These are phyloP conservation scores for Colletotrichum shisoi DNA, from an alignment of 2,329 filamentous ascomycete species.

Conservation along the genomic window DNA sequence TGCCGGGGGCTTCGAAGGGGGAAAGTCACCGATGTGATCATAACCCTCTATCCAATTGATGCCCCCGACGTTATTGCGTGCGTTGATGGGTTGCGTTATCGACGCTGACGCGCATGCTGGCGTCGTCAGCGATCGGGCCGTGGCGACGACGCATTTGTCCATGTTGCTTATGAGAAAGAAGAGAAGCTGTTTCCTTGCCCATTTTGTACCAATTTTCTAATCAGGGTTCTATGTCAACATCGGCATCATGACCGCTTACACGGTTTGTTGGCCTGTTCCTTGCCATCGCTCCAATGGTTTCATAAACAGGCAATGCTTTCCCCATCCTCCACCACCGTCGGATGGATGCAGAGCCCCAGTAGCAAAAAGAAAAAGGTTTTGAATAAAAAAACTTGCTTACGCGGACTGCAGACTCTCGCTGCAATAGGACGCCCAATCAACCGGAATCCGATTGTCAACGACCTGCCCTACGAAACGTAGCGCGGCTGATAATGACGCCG, in stretches of 20 bases:
- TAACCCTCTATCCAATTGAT: too few relatives aligned
- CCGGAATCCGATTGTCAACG: neutral
- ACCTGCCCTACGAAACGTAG: constrained; percentile 4
- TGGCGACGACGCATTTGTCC: neutral
- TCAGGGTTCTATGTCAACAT: too few relatives aligned
- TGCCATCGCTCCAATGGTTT: neutral
- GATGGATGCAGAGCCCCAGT: too few relatives aligned
- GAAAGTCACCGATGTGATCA: too few relatives aligned
- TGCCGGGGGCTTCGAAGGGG: too few relatives aligned
- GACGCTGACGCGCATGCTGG: constrained; percentile 18
- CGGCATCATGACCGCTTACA: too few relatives aligned
- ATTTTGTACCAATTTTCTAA: too few relatives aligned
- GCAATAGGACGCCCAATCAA: neutral
- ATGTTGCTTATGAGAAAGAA: neutral
- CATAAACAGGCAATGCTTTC: constrained; percentile 3
- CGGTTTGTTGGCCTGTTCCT: too few relatives aligned
- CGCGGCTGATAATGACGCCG: neutral
- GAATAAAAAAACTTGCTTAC: neutral
- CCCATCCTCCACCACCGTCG: neutral
- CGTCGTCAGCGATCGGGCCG: neutral
- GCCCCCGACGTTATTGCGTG: neutral
- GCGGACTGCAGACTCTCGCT: neutral
- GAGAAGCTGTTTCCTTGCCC: neutral
- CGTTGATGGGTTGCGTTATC: constrained; percentile 6
- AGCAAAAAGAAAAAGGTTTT: too few relatives aligned